These are phyloP conservation scores for Ogataea populi-albae DNA, from an alignment of 805 yeast species.

Conservation along the genomic window DNA sequence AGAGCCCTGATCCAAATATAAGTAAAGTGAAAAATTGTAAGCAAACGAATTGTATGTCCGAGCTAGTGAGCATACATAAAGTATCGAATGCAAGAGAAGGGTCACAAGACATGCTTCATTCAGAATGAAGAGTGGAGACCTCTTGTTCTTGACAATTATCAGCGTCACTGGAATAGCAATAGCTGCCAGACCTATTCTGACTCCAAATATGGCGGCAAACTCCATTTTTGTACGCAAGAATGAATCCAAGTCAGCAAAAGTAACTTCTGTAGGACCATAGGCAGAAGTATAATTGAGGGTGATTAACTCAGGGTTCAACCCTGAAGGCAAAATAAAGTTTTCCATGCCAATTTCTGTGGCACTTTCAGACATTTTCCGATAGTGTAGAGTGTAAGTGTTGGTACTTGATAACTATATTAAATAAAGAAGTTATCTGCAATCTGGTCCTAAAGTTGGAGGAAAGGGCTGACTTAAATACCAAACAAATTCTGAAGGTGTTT, in stretches of 20 bases:
- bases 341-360: slow-evolving; percentile 2
- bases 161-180: slow-evolving; percentile 43
- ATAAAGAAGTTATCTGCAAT: too few species aligned
- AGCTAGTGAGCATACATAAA: slow-evolving; percentile 53
- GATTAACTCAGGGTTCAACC: slow-evolving; percentile 19
- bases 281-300: slow-evolving; percentile 41
- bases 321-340: slow-evolving; percentile 15
- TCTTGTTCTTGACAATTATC: slow-evolving; percentile 49
- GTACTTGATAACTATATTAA: too few species aligned
- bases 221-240: slow-evolving; percentile 34
- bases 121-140: slow-evolving; percentile 69
- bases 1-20: slow-evolving; percentile 37
- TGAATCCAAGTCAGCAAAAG: slow-evolving; percentile 43
- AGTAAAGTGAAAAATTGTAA: slow-evolving; percentile 44
- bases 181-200: slow-evolving; percentile 57
- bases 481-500: background rate
- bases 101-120: slow-evolving; percentile 61
- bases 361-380: slow-evolving; percentile 5
- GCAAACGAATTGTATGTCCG: slow-evolving; percentile 52
- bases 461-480: too few species aligned
- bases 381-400: too few species aligned
- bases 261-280: slow-evolving; percentile 36
- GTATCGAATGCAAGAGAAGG: slow-evolving; percentile 56
- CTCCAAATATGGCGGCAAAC: slow-evolving; percentile 50
- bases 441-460: too few species aligned